phyloP scores from a whole-genome alignment of 164 flowering plant species.

The Buxus sempervirens region DNA sequence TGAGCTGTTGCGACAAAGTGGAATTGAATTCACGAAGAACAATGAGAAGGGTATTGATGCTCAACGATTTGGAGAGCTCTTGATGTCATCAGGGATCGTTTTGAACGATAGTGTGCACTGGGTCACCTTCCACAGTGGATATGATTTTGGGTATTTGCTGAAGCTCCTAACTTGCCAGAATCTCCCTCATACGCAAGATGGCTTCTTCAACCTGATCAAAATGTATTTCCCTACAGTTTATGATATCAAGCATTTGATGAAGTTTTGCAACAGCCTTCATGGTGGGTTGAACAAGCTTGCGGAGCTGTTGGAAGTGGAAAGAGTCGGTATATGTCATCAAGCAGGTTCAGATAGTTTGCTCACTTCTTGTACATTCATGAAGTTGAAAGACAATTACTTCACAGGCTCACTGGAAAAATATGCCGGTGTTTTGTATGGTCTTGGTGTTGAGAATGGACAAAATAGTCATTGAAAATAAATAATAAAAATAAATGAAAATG shows the following conservation, averaged over 20 bases:
- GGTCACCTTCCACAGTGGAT: conserved; percentile 40
- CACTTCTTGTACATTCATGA: conserved; percentile 59
- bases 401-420: conserved; percentile 49
- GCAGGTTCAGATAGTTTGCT: conserved; percentile 73
- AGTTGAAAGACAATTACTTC: conserved; percentile 49
- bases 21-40: conserved; percentile 38
- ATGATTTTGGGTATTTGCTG: conserved; percentile 49
- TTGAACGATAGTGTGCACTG: conserved; percentile 33
- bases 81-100: conserved; percentile 33
- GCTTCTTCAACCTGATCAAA: conserved; percentile 39
- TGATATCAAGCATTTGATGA: conserved; percentile 67
- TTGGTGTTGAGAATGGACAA: conserved; percentile 47
- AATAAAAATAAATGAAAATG: neutral
- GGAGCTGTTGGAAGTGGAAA: conserved; percentile 52
- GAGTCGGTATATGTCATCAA: conserved; percentile 55
- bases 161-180: conserved; percentile 46
- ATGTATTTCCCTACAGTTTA: conserved; percentile 50
- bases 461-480: conserved; percentile 19
- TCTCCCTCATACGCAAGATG: conserved; percentile 41
- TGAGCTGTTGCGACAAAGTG: conserved; percentile 35
- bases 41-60: conserved; percentile 30
- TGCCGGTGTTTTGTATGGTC: conserved; percentile 56
- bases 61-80: conserved; percentile 25
- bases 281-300: conserved; percentile 70
- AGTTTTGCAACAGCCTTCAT: conserved; percentile 52